Base-by-base conservation (phyloP, 495 filamentous ascomycete genomes). In the Lentithecium fluviatile region DNA sequence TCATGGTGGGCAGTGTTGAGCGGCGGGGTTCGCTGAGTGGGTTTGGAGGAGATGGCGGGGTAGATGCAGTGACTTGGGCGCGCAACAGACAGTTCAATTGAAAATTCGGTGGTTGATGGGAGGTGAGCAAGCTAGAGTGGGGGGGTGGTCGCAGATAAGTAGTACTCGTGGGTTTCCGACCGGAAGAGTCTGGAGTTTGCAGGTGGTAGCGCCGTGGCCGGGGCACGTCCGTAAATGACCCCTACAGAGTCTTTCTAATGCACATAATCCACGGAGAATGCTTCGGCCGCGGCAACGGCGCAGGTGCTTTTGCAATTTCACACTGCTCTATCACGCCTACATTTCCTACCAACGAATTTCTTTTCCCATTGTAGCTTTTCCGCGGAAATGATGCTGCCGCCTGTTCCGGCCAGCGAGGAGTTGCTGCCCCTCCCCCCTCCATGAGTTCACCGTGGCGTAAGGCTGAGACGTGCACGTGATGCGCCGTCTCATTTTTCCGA, bases 101-200 rank as follows among this genome's bases (percentile, higher is more conserved):
- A 46, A n/a, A 40, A 38, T 56, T 43, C 48, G 45, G 34, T 25
- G 34, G 15, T 34, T 10, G 29, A 46, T 58, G 19, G 47, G 37
- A 55, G 60, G 32, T 34, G 48, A 24, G 46, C n/a, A 20, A 6
- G 38, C 34, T 10, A 43, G n/a, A 45, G 50, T 48, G 51, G 45
- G 32, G 58, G 59, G 60, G 60, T 6, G 42, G 21, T 45, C 6
- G 42, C 23, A 47, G 52, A 48, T 52, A 52, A 67, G 55, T 56
- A 60, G 53, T 58, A 47, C 38, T 56, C 47, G 24, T 47, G 49
- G 26, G 4, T 48, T 29, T 66, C 57, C 57, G 63, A 58, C 57
- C 51, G 56, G 56, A 56, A 45, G 57, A 45, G 62, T 65, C 52
- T 61, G 58, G 58, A 58, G 64, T 58, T 19, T 43, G 47, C 6